These are phyloP conservation scores for Cajanus cajan DNA, from an alignment of 306 rosid species.

Conservation along the genomic window DNA sequence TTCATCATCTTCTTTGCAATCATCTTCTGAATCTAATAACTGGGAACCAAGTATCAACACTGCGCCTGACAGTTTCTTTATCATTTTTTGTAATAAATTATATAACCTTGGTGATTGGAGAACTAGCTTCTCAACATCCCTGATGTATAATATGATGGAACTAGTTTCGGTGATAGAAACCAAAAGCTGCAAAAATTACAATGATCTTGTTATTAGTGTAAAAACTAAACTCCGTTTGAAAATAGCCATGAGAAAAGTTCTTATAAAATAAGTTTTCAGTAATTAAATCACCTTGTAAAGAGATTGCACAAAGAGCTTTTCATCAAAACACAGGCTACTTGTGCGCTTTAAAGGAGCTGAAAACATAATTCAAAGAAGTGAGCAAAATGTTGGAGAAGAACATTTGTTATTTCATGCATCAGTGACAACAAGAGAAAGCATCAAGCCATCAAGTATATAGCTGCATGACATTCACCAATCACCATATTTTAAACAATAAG, in stretches of 20 bases:
- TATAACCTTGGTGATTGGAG: constrained; percentile 62
- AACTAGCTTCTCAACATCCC: constrained; percentile 77
- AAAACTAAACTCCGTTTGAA: not conserved
- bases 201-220: constrained; percentile 1
- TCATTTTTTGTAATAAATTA: constrained; percentile 64
- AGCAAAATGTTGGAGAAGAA: constrained; percentile 22
- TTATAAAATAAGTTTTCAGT: not conserved
- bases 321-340: constrained; percentile 79
- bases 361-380: constrained; percentile 27
- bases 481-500: not conserved
- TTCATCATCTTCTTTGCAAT: constrained; percentile 54
- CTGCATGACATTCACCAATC: not conserved
- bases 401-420: not conserved
- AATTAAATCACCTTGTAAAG: constrained; percentile 76
- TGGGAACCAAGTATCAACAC: constrained; percentile 80
- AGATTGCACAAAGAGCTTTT: constrained; percentile 74
- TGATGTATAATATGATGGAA: constrained; percentile 74
- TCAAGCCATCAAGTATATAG: not conserved
- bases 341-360: constrained; percentile 62
- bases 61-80: constrained; percentile 76
- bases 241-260: no score
- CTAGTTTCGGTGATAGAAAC: constrained; percentile 65
- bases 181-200: constrained; percentile 57
- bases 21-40: constrained; percentile 48
- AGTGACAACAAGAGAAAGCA: not conserved